Percentiles rank a stretch among this genome's conserved stretches.
phyloP scores from a whole-genome alignment of 2,329 filamentous ascomycete species.

The Hypoxylon sp. region DNA sequence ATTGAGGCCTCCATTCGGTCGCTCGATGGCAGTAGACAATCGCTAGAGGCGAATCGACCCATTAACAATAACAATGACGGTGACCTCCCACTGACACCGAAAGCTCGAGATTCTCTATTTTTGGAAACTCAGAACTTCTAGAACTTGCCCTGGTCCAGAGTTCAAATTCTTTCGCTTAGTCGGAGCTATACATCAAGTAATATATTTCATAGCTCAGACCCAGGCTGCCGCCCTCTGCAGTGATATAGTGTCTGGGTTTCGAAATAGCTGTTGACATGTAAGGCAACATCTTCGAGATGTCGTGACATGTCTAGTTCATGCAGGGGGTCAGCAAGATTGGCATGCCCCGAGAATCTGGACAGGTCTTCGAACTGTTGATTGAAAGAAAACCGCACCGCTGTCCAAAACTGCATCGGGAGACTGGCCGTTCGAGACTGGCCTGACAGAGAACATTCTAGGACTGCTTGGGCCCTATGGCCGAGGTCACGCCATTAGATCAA shows the following conservation, averaged over 20 bases:
- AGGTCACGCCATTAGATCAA: slow-evolving; percentile 39
- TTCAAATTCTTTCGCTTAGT: slow-evolving; percentile 26
- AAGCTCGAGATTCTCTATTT: slow-evolving; percentile 43
- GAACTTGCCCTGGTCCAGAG: slow-evolving; percentile 23
- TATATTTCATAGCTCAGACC: slow-evolving; percentile 34
- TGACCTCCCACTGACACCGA: slow-evolving; percentile 14
- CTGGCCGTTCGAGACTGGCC: slow-evolving; percentile 38
- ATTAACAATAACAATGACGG: slow-evolving; percentile 16
- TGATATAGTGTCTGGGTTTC: slow-evolving; percentile 29
- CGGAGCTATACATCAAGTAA: slow-evolving; percentile 26
- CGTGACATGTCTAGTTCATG: slow-evolving; percentile 28
- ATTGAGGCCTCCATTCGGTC: slow-evolving; percentile 14
- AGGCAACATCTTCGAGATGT: slow-evolving; percentile 26
- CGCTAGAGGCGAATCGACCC: slow-evolving; percentile 2
- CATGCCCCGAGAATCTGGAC: slow-evolving; percentile 37
- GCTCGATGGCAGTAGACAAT: slow-evolving; percentile 1
- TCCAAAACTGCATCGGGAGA: slow-evolving; percentile 29
- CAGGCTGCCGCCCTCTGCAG: slow-evolving; percentile 24
- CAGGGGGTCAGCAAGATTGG: slow-evolving; percentile 30
- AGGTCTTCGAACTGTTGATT: slow-evolving; percentile 26
- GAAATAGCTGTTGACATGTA: slow-evolving; percentile 21
- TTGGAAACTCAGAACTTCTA: slow-evolving; percentile 39
- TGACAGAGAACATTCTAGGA: slow-evolving; percentile 32
- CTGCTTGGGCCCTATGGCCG: slow-evolving; percentile 19
- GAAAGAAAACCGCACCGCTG: slow-evolving; percentile 1